Evolutionary conservation across 176 grass and related monocot genomes (phyloP).

Genomic region (Dendrocalamus sinicus): DNA sequence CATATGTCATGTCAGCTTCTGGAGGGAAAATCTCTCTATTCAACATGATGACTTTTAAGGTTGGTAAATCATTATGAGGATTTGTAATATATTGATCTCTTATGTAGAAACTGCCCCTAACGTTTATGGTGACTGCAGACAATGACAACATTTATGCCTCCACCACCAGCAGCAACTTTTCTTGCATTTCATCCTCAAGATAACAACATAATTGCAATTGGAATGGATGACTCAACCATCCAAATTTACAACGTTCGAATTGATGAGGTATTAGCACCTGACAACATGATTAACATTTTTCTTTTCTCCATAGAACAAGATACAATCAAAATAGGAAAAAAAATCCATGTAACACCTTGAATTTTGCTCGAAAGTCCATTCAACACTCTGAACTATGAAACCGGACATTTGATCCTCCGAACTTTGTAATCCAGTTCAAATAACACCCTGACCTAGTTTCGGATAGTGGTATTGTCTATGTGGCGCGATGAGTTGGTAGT

Average conservation of each 20-base stretch:
- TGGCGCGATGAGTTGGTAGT: too few species aligned
- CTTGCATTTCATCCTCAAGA: conserved; percentile 99
- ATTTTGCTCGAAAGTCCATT: too few species aligned
- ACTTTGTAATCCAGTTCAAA: too few species aligned
- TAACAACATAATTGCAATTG: conserved; percentile 99
- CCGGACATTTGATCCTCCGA: too few species aligned
- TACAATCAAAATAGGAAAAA: not conserved
- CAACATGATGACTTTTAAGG: conserved; percentile 99
- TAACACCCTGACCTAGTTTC: too few species aligned
- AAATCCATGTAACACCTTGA: too few species aligned
- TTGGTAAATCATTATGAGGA: conserved; percentile 36
- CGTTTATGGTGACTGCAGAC: conserved; percentile 54
- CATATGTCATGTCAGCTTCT: conserved; percentile 99
- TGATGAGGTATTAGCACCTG: conserved; percentile 73
- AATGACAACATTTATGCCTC: conserved; percentile 98
- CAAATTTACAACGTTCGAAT: conserved; percentile 99
- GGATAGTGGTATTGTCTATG: too few species aligned
- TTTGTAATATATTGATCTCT: not conserved
- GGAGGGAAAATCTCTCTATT: conserved; percentile 97
- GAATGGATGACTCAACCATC: conserved; percentile 98
- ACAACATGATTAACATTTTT: conserved; percentile 8
- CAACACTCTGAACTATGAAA: too few species aligned
- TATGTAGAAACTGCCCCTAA: conserved; percentile 34
- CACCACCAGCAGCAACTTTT: conserved; percentile 94
- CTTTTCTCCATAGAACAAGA: conserved; percentile 16